Percentiles rank a stretch among this genome's conserved stretches.
phyloP scores from a whole-genome alignment of 305 asterid genomes.

The Petunia hybrid region DNA sequence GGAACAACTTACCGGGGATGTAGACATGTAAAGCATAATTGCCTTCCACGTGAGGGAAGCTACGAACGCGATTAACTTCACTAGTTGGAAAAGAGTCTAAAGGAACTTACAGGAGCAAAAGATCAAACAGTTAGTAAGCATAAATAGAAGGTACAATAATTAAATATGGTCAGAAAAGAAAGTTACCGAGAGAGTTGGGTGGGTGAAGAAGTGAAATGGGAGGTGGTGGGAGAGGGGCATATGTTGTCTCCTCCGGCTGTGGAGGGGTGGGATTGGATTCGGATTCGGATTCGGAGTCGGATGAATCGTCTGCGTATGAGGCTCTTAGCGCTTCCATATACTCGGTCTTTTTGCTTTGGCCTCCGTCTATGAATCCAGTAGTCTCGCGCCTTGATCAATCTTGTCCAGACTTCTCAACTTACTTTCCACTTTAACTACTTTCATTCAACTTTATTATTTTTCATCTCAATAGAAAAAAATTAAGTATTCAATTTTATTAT shows the following conservation, averaged over 20 bases:
- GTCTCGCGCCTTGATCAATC: not conserved
- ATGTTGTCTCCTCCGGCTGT: slow-evolving; percentile 24
- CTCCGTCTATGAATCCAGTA: not conserved
- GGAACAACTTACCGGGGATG: slow-evolving; percentile 67
- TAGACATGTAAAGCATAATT: slow-evolving; percentile 90
- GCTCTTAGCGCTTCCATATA: slow-evolving; percentile 81
- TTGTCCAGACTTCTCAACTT: not conserved
- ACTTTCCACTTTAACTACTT: too few relatives aligned
- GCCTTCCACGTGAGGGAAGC: slow-evolving; percentile 89
- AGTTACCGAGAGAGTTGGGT: slow-evolving; percentile 61
- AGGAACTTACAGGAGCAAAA: slow-evolving; percentile 52
- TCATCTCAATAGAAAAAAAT: too few relatives aligned
- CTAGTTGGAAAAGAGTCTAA: slow-evolving; percentile 47
- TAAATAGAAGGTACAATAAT: not conserved
- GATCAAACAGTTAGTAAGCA: slow-evolving; percentile 46
- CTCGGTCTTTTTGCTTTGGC: not conserved
- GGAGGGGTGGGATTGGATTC: slow-evolving; percentile 41
- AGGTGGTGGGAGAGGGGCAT: slow-evolving; percentile 72
- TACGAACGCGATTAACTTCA: slow-evolving; percentile 67
- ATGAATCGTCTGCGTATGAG: slow-evolving; percentile 69
- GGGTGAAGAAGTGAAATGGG: slow-evolving; percentile 73
- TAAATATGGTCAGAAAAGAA: not conserved
- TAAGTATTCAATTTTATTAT: too few relatives aligned
- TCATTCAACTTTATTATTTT: too few relatives aligned
- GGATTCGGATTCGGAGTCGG: slow-evolving; percentile 70